A percentile compares a stretch with the other conserved stretches of the same genome.
These are phyloP conservation scores for Xylaria sp. DNA, from an alignment of 2,329 filamentous ascomycete species.

Conservation along the genomic window DNA sequence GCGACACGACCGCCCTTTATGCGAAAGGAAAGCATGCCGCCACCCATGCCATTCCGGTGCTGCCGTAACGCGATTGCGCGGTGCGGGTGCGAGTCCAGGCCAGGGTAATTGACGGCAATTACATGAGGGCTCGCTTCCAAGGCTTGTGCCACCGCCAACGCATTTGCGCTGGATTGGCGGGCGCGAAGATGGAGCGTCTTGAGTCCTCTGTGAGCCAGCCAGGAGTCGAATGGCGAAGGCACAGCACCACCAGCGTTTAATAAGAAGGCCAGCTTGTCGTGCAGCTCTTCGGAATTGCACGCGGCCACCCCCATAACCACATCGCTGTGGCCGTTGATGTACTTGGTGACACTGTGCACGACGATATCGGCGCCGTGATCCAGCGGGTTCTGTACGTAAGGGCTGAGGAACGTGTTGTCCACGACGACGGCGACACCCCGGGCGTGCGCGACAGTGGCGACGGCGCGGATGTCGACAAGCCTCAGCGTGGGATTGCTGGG, in stretches of 20 bases:
- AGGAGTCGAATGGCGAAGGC: constrained; percentile 94
- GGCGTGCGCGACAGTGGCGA: constrained; percentile 83
- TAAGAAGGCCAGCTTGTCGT: constrained; percentile 83
- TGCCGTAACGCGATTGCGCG: constrained; percentile 86
- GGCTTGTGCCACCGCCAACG: constrained; percentile 77
- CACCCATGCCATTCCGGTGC: constrained; percentile 93
- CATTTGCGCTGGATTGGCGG: constrained; percentile 85
- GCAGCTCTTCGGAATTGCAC: constrained; percentile 87
- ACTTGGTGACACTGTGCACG: constrained; percentile 97
- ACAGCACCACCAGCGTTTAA: constrained; percentile 98
- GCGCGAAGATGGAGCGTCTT: constrained; percentile 97
- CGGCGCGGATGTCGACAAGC: constrained; percentile 90
- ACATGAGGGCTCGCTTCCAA: constrained; percentile 85
- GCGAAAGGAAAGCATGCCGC: constrained; percentile 97
- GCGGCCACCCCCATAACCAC: constrained; percentile 98
- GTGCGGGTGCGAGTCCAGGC: constrained; percentile 87
- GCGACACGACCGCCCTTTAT: constrained; percentile 87
- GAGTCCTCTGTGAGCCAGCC: constrained; percentile 95
- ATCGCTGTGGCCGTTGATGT: constrained; percentile 97
- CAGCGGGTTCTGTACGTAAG: constrained; percentile 96
- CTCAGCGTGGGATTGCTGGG: constrained; percentile 95
- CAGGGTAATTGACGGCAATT: constrained; percentile 94
- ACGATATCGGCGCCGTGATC: constrained; percentile 96
- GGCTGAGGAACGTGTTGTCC: constrained; percentile 97
- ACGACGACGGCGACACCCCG: constrained; percentile 96